Evolutionary conservation across 2,329 filamentous ascomycete species (phyloP), one percentile per base, ranked within the genome.

Genomic region (Botrytis squamosa): DNA sequence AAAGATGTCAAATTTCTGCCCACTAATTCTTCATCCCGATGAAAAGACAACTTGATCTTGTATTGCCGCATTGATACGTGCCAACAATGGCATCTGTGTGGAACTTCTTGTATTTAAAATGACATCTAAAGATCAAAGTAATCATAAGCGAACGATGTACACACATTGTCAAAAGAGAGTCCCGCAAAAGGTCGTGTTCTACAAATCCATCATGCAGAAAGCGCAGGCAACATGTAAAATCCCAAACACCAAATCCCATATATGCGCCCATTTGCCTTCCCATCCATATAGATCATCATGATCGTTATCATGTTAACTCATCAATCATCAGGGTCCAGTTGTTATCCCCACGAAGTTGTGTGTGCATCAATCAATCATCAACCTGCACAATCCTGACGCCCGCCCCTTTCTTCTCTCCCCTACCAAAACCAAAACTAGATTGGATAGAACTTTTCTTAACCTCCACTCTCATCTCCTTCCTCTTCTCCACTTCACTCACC

Each of bases 401-500:
- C 70, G 16, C 74, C 74, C 59, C 71, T 69, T 64, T 66, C 72
- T 72, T 80, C 78, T 55, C 79, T 25, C 74, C 80, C 79, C 20
- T 79, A 75, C 40, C 72, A 74, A 73, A 73, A 29, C 36, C 4
- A 9, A 52, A n/a, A 22, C 40, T 22, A 9, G 59, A 62, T 5
- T 25, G n/a, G 3, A 16, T 29, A 16, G 65, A 14, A 22, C 74
- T 71, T 46, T 20, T 73, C 76, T 36, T 77, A 75, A 62, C 74
- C 77, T n/a, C 75, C 77, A 70, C 75, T 76, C 71, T 77, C 77
- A 72, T 75, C 75, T 4, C 82, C 76, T 87, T 88, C 78, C 89
- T 85, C 81, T 89, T 88, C 80, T 92, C 91, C 29, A 90, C 88
- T 78, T 96, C 93, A 0, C 86, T 86, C 7, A 96, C 90, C 71